Conservation (phyloP, 2,329 filamentous ascomycete species). For the Aciculosporium take region DNA sequence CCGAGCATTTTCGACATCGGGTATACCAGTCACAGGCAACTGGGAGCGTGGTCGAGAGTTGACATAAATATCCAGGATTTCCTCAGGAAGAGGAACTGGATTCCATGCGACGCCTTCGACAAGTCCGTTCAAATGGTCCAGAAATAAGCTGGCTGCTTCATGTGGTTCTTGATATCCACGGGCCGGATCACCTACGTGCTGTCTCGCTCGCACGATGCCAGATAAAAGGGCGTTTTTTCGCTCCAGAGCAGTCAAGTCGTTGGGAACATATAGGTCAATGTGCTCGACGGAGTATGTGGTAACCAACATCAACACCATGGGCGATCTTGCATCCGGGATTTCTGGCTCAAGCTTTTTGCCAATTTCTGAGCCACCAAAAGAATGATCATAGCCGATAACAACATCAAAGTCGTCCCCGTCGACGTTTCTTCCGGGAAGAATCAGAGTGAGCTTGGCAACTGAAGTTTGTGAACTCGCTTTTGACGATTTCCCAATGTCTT, state of each 20-base stretch:
- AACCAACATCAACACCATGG: slow-evolving; percentile 34
- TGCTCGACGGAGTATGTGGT: slow-evolving; percentile 42
- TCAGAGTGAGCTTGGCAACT: slow-evolving; percentile 27
- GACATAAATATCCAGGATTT: slow-evolving; percentile 33
- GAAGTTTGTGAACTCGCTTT: slow-evolving; percentile 17
- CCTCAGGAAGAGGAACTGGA: slow-evolving; percentile 30
- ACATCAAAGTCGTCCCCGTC: slow-evolving; percentile 30
- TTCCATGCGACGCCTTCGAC: slow-evolving; percentile 29
- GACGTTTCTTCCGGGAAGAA: slow-evolving; percentile 24
- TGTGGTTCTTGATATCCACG: slow-evolving; percentile 27
- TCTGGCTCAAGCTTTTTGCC: slow-evolving; percentile 4
- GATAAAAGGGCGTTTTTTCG: slow-evolving; percentile 31
- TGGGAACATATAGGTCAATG: slow-evolving; percentile 31
- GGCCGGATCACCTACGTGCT: slow-evolving; percentile 27
- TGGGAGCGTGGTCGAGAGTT: slow-evolving; percentile 24
- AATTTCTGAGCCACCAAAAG: slow-evolving; percentile 25
- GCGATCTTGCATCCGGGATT: slow-evolving; percentile 14
- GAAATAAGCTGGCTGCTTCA: slow-evolving; percentile 32
- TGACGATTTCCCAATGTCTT: slow-evolving; percentile 15
- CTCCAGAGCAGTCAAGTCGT: slow-evolving; percentile 24
- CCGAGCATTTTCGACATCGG: slow-evolving; percentile 17
- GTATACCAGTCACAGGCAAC: slow-evolving; percentile 7
- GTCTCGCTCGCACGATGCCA: slow-evolving; percentile 21
- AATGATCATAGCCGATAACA: slow-evolving; percentile 40
- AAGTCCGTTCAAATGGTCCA: slow-evolving; percentile 27